Percentiles rank a stretch among this genome's conserved stretches.
Evolutionary conservation across 257 asterid genomes (phyloP).

Genomic region (Verbena officinalis): DNA sequence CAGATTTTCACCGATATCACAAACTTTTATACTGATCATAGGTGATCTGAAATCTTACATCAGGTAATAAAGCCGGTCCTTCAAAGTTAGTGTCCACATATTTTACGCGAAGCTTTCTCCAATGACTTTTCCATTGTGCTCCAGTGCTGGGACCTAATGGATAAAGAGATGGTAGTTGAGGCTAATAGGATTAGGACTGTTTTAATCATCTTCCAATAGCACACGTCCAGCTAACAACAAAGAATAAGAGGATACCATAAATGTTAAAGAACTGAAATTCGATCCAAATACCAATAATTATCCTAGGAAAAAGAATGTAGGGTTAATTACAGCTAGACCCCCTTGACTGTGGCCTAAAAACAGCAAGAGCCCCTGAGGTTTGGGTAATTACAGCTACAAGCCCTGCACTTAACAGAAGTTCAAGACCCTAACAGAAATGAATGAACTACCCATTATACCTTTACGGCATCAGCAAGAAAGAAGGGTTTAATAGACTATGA

Average conservation of each 20-base stretch:
- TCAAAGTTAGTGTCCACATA: constrained; percentile 55
- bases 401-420: too few species aligned
- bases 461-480: too few species aligned
- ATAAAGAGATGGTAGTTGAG: not conserved
- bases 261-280: not conserved
- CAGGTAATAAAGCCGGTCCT: constrained; percentile 53
- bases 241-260: not conserved
- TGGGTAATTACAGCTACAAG: too few species aligned
- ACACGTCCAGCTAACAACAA: not conserved
- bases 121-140: constrained; percentile 55
- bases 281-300: too few species aligned
- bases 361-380: too few species aligned
- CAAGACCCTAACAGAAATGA: too few species aligned
- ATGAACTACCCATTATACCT: too few species aligned
- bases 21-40: not conserved
- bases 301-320: too few species aligned
- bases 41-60: constrained; percentile 34
- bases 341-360: too few species aligned
- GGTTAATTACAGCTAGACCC: too few species aligned
- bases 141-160: constrained; percentile 60
- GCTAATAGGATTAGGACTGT: not conserved
- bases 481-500: too few species aligned
- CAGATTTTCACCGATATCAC: not conserved
- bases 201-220: not conserved
- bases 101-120: constrained; percentile 68